Percentiles rank a stretch among this genome's conserved stretches.
Conservation (phyloP, 2,329 filamentous ascomycete species). For the Thermoascus crustaceus region DNA sequence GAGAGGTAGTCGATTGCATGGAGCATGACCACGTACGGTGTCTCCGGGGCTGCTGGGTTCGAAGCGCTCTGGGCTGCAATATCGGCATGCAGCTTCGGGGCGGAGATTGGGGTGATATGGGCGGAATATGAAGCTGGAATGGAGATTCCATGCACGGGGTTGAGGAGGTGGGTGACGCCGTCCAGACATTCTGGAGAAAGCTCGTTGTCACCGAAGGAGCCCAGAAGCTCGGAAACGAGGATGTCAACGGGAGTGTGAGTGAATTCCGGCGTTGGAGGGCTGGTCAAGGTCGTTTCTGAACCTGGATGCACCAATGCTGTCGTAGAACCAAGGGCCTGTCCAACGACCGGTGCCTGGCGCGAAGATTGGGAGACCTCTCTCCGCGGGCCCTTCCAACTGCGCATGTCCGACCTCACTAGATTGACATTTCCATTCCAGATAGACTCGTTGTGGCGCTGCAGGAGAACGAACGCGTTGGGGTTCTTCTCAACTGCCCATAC, state of each 20-base stretch:
- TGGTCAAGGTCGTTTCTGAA: slow-evolving; percentile 34
- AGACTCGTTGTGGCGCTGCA: slow-evolving; percentile 74
- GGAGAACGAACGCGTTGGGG: slow-evolving; percentile 89
- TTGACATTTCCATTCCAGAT: slow-evolving; percentile 76
- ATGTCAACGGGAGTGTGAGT: slow-evolving; percentile 60
- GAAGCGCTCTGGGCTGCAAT: slow-evolving; percentile 55
- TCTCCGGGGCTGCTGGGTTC: slow-evolving; percentile 71
- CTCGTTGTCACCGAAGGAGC: slow-evolving; percentile 92
- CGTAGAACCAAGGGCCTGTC: slow-evolving; percentile 28
- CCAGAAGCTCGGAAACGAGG: slow-evolving; percentile 84
- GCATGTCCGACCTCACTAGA: slow-evolving; percentile 94
- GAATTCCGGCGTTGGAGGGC: slow-evolving; percentile 10
- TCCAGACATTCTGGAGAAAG: slow-evolving; percentile 94
- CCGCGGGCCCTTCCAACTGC: slow-evolving; percentile 78
- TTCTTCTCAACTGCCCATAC: slow-evolving; percentile 97
- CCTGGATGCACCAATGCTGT: no score
- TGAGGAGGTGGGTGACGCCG: slow-evolving; percentile 86
- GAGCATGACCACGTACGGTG: slow-evolving; percentile 89
- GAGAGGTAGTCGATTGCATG: slow-evolving; percentile 83
- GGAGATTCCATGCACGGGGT: slow-evolving; percentile 72
- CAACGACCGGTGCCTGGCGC: slow-evolving; percentile 17
- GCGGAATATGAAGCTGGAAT: slow-evolving; percentile 92
- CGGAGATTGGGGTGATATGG: slow-evolving; percentile 83
- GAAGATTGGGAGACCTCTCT: slow-evolving; percentile 13
- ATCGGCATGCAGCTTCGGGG: slow-evolving; percentile 77